Conservation (phyloP, 331 rosid species). For the Pyracantha coccinea region DNA sequence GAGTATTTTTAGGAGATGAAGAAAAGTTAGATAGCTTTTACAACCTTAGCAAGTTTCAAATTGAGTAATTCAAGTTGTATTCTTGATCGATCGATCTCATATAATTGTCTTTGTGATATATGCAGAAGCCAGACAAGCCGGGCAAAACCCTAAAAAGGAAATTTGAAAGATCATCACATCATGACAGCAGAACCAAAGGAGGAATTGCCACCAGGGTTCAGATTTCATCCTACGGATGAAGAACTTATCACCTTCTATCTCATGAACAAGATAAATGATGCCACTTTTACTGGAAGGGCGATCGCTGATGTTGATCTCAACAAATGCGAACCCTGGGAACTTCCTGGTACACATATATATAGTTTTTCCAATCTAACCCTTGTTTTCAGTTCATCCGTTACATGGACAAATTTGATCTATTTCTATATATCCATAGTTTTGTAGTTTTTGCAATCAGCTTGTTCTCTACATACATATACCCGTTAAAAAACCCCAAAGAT, state of each 20-base stretch:
- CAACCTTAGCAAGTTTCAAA: not conserved
- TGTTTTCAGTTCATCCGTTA: not conserved
- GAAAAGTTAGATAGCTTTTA: not conserved
- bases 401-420: not conserved
- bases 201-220: conserved; percentile 80
- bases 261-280: conserved; percentile 66
- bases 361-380: not conserved
- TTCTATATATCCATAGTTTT: not conserved
- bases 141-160: not conserved
- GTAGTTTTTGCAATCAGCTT: not conserved
- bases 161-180: not conserved
- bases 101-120: not conserved
- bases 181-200: conserved; percentile 47
- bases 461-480: not conserved
- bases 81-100: not conserved
- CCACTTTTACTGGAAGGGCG: conserved; percentile 61
- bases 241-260: conserved; percentile 79
- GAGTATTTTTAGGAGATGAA: not conserved
- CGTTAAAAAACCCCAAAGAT: no score
- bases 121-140: conserved; percentile 2
- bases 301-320: conserved; percentile 85
- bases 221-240: conserved; percentile 94
- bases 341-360: conserved; percentile 48
- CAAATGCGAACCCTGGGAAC: conserved; percentile 95
- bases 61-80: not conserved